Conservation (phyloP, 805 yeast genomes). For the Hanseniaspora vineae region DNA sequence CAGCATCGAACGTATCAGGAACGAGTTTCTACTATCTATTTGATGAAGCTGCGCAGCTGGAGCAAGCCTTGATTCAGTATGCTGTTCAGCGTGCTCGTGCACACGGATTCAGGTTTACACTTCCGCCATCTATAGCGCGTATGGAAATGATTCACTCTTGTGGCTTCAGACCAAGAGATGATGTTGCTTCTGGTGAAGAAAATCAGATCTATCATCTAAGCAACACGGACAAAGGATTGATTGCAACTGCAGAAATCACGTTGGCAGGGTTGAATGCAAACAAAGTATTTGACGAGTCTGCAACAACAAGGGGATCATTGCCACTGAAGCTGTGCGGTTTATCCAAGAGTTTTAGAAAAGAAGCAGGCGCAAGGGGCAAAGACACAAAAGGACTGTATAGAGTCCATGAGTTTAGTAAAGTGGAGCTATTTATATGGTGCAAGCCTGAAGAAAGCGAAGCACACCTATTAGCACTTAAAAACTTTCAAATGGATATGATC, state of each 20-base stretch:
- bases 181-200: constrained; percentile 42
- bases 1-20: constrained; percentile 69
- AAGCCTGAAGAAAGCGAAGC: constrained; percentile 29
- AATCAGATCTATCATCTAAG: constrained; percentile 63
- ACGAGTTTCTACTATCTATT: constrained; percentile 73
- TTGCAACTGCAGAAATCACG: constrained; percentile 95
- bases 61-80: constrained; percentile 79
- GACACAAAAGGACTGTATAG: constrained; percentile 88
- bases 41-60: constrained; percentile 78
- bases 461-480: constrained; percentile 47
- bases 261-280: constrained; percentile 68
- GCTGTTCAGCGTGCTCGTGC: constrained; percentile 54
- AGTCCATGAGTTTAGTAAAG: constrained; percentile 93
- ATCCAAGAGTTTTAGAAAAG: constrained; percentile 83
- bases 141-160: constrained; percentile 72
- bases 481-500: constrained; percentile 54
- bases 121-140: constrained; percentile 81
- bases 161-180: constrained; percentile 90
- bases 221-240: constrained; percentile 34
- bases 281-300: constrained; percentile 18
- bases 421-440: constrained; percentile 77
- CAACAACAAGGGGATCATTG: constrained; percentile 16
- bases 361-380: constrained; percentile 92
- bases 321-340: constrained; percentile 65
- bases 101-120: constrained; percentile 53